Base-by-base conservation (phyloP, 371 early-diverging fungal genomes). In the Mortierella sp. region DNA sequence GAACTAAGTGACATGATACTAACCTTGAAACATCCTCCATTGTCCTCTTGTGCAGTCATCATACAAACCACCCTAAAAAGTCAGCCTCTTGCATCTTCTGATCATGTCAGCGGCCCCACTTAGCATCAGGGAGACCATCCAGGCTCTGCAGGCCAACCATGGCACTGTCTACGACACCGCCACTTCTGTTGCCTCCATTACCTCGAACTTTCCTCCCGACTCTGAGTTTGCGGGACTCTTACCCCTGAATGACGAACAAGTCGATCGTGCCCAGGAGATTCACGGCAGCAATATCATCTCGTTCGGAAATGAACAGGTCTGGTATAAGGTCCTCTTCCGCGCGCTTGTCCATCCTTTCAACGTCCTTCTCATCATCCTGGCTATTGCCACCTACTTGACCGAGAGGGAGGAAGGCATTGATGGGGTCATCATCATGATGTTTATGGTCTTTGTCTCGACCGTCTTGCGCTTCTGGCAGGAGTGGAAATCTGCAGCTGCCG, bases 331-430 rank as follows among this genome's bases (percentile, higher is more conserved):
- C 23, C 59, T 82, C 46, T 56, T 66, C 55, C 31, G 42, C 19
- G 75, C 82, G 28, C 26, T 78, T 14, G 32, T 80, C 28, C 80
- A 82, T 44, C 82, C 82, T 2, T 82, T 82, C 68, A 82, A 82
- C 39, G 64, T 82, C 44, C 62, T 82, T 32, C 50, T 82, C n/a
- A 30, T 37, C 39, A 49, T 60, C n/a, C 69, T 82, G 3, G 79
- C 64, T 11, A 60, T 61, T 28, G 63, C 80, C 15, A 64, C 79
- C 23, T 37, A 63, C 19, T 55, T 70, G 15, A 63, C 65, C 37
- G 37, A 34, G n/a, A n/a, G n/a, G n/a, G n/a, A n/a, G 2, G 62
- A 56, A 3, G 79, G 72, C n/a, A 11, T 14, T 23, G 30, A 52
- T 8, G 76, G 79, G 0, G 50, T 64, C 0, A 30, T 39, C 23